Conservation (phyloP, 306 rosid genomes). For the Oemleria cerasiformis region DNA sequence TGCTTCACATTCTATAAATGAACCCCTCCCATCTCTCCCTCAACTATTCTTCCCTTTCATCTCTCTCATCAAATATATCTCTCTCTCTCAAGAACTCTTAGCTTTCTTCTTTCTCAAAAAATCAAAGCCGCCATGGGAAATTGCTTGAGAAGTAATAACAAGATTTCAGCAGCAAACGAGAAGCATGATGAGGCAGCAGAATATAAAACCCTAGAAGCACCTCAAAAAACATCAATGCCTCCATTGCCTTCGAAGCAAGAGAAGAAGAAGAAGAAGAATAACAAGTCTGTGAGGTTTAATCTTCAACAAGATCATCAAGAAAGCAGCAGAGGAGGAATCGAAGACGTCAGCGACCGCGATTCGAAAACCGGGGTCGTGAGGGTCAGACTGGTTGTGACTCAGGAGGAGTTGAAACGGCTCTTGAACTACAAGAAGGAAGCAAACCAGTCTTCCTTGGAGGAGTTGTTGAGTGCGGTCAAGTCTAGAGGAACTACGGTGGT, state of each 20-base stretch:
- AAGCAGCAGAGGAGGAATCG: slow-evolving; percentile 11
- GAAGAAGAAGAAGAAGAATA: not conserved
- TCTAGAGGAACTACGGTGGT: slow-evolving; percentile 45
- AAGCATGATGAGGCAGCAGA: slow-evolving; percentile 13
- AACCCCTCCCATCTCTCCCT: slow-evolving; percentile 1
- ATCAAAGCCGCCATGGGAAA: slow-evolving; percentile 59
- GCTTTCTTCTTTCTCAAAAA: not conserved
- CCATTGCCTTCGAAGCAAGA: not conserved
- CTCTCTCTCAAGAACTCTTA: not conserved
- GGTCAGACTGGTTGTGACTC: slow-evolving; percentile 72
- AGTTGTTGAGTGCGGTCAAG: slow-evolving; percentile 53
- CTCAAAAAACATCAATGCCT: not conserved
- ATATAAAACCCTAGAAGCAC: slow-evolving; percentile 2
- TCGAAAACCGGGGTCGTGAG: slow-evolving; percentile 56
- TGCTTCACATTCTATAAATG: not conserved
- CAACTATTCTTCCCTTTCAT: not conserved
- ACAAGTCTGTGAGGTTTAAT: slow-evolving; percentile 26
- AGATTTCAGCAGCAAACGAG: slow-evolving; percentile 43
- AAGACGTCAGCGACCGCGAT: not conserved
- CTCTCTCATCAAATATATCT: not conserved
- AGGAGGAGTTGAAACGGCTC: slow-evolving; percentile 59
- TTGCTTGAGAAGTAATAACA: slow-evolving; percentile 44
- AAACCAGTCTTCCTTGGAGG: slow-evolving; percentile 38
- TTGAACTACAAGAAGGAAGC: slow-evolving; percentile 35
- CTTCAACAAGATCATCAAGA: slow-evolving; percentile 19